Evolutionary conservation across 2,329 filamentous ascomycete genomes (phyloP), one percentile per base, ranked within the genome.

Genomic region (Epicoccum nigrum): DNA sequence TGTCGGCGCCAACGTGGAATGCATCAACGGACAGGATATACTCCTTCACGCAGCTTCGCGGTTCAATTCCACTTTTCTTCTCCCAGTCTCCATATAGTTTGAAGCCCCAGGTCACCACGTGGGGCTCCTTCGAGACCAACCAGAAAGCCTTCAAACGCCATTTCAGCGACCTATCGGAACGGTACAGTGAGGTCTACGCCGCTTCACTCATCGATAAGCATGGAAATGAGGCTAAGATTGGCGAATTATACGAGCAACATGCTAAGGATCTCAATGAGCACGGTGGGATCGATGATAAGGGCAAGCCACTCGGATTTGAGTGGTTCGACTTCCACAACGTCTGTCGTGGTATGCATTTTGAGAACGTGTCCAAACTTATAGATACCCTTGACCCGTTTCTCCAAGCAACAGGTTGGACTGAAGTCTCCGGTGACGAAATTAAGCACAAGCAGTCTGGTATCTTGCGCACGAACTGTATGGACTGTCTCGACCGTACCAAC

Each of bases 281-380:
- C 7, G 79, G 79, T 6, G 78, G 80, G 4, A 70, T 80, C 16
- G 79, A 84, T 51, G 79, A 76, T 9, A 70, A 74, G 43, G 71
- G 71, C 11, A 69, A 67, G 9, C 70, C 78, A 8, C 74, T 94
- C 11, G 81, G 79, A 0, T 95, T 96, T 65, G 90, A 96, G 68
- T 99, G 94, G 94, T 99, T 97, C 64, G 94, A 99, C 68, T 99
- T 99, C 65, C 94, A 97, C 71, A 82, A 86, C 15, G 89, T 89
- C 21, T 97, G 94, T 67, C 87, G 91, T 13, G 94, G 94, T 0
- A 97, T 99, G 93, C 95, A 91, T 62, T 99, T 97, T 66, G 93
- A 97, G 67, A 97, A 97, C 52, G 92, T 97, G 11, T 88, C 86
- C 49, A 79, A 87, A 21, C 81, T 99, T 1, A 81, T 99, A 44